Conservation (phyloP, 2,329 filamentous ascomycete species). For the Trichoderma sp. region DNA sequence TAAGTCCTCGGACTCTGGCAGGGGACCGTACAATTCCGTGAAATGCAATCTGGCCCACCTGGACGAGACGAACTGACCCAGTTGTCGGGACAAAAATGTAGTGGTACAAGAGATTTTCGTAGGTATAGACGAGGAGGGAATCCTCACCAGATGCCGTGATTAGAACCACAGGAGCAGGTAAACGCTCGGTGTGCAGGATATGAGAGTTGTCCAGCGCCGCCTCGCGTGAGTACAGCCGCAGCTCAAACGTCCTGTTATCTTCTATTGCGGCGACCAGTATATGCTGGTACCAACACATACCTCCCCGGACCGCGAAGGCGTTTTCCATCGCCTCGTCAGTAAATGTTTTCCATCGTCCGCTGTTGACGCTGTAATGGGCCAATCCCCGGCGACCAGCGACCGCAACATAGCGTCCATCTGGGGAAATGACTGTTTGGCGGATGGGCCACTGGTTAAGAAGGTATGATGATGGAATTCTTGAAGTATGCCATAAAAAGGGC, state of each 20-base stretch:
- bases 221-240: slow-evolving; percentile 93
- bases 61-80: slow-evolving; percentile 73
- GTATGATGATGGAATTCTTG: slow-evolving; percentile 81
- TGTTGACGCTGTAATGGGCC: slow-evolving; percentile 93
- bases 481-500: slow-evolving; percentile 91
- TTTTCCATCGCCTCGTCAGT: slow-evolving; percentile 78
- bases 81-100: slow-evolving; percentile 79
- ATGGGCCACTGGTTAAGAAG: slow-evolving; percentile 94
- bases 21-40: slow-evolving; percentile 95
- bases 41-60: slow-evolving; percentile 97
- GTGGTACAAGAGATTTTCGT: slow-evolving; percentile 94
- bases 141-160: slow-evolving; percentile 89
- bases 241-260: slow-evolving; percentile 74
- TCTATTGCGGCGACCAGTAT: slow-evolving; percentile 94
- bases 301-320: slow-evolving; percentile 87
- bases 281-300: slow-evolving; percentile 99
- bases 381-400: slow-evolving; percentile 92
- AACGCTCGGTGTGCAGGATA: slow-evolving; percentile 72
- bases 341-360: slow-evolving; percentile 95
- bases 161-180: slow-evolving; percentile 85
- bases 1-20: slow-evolving; percentile 86
- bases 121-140: slow-evolving; percentile 93
- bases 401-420: slow-evolving; percentile 91
- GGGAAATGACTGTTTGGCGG: slow-evolving; percentile 79
- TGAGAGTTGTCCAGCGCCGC: slow-evolving; percentile 71